Evolutionary conservation across 805 yeast species (phyloP).

Genomic region (Metschnikowia arizonensis): DNA sequence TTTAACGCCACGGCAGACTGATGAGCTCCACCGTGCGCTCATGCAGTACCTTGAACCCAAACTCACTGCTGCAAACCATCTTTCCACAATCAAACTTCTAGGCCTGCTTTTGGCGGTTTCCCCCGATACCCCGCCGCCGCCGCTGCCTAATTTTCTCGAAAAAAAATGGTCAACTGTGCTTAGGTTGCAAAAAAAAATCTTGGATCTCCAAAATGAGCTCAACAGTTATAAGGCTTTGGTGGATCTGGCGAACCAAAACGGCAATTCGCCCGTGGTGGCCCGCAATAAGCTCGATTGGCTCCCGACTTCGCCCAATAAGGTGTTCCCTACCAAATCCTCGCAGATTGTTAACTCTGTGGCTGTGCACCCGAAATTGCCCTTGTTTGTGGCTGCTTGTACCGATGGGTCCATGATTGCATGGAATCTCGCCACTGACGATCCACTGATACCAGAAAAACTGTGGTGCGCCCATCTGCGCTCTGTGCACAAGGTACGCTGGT

Average conservation of each 20-base stretch:
- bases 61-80: constrained; percentile 12
- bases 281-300: constrained; percentile 53
- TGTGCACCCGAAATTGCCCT: constrained; percentile 72
- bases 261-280: constrained; percentile 11
- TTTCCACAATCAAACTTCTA: constrained; percentile 3
- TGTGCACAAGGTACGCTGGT: constrained; percentile 56
- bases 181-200: constrained; percentile 67
- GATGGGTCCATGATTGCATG: constrained; percentile 73
- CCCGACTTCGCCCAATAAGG: constrained; percentile 46
- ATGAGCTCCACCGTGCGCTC: constrained; percentile 46
- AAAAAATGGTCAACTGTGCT: constrained; percentile 87
- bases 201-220: constrained; percentile 63
- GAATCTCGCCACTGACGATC: constrained; percentile 54
- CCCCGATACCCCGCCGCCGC: constrained; percentile 22
- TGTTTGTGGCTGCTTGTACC: constrained; percentile 59
- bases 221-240: constrained; percentile 45
- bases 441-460: constrained; percentile 56
- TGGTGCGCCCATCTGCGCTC: constrained; percentile 74
- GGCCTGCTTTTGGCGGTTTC: constrained; percentile 13
- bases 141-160: constrained; percentile 48
- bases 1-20: constrained; percentile 40
- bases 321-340: constrained; percentile 49
- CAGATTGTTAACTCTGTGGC: constrained; percentile 58
- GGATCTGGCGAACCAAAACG: constrained; percentile 26
- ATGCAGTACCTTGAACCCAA: constrained; percentile 45